Evolutionary conservation across 2,329 filamentous ascomycete species (phyloP).

Genomic region (Trichocomaceae sp.): DNA sequence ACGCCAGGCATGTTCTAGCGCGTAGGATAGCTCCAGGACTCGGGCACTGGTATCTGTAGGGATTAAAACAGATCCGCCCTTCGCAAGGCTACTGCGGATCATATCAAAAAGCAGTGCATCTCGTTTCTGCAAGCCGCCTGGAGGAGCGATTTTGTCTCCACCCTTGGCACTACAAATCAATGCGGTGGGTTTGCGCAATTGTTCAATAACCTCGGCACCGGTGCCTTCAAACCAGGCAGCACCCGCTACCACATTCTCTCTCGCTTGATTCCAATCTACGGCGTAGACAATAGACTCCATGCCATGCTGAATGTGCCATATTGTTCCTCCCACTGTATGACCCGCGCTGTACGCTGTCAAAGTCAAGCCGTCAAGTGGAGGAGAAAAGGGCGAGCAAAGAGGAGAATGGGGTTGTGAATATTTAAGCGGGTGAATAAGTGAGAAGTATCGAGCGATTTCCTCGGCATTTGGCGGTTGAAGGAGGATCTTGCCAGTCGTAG

Average conservation of each 20-base stretch:
- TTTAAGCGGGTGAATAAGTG: conserved; percentile 82
- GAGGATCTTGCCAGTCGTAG: conserved; percentile 42
- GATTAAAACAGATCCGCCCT: conserved; percentile 85
- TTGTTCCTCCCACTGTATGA: conserved; percentile 90
- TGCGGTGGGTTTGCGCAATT: conserved; percentile 85
- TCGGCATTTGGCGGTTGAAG: conserved; percentile 68
- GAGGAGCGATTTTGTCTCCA: conserved; percentile 61
- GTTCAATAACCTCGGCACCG: conserved; percentile 82
- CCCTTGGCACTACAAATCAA: conserved; percentile 86
- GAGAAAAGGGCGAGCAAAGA: conserved; percentile 76
- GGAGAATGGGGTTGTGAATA: conserved; percentile 96
- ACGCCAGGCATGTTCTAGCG: conserved; percentile 88
- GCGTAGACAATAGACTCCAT: conserved; percentile 96
- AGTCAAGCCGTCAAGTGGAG: conserved; percentile 80
- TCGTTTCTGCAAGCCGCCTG: conserved; percentile 68
- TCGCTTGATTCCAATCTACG: conserved; percentile 96
- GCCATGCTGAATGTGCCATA: conserved; percentile 97
- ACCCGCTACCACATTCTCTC: conserved; percentile 88
- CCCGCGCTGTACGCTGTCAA: conserved; percentile 96
- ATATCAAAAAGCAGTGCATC: conserved; percentile 81
- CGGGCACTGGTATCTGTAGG: conserved; percentile 94
- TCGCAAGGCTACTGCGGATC: conserved; percentile 68
- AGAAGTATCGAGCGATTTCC: conserved; percentile 89
- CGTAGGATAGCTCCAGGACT: conserved; percentile 82
- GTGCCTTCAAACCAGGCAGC: conserved; percentile 87